Evolutionary conservation across 2,329 filamentous ascomycete genomes (phyloP).

Genomic region (Chaetomium sp.): DNA sequence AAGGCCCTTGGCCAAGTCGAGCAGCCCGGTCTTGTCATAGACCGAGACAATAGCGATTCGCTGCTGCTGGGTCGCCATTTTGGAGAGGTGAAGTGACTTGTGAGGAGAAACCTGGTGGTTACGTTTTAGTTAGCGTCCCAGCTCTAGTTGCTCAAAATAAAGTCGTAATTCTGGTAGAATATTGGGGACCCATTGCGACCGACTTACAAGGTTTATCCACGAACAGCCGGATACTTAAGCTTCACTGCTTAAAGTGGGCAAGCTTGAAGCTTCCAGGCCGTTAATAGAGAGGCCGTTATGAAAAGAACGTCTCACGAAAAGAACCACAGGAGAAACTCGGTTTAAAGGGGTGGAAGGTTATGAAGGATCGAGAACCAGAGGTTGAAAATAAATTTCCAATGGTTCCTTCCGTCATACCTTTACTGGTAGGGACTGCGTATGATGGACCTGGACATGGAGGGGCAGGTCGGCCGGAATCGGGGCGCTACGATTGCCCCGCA

Average conservation of each 20-base stretch:
- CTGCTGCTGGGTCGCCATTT: slow-evolving; percentile 36
- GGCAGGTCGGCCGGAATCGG: slow-evolving; percentile 15
- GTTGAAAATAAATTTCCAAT: slow-evolving; percentile 9
- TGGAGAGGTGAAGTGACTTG: slow-evolving; percentile 13
- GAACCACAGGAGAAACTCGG: neutral
- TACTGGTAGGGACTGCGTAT: too few relatives aligned
- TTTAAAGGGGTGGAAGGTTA: neutral
- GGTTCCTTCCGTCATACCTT: slow-evolving; percentile 3
- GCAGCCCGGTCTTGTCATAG: slow-evolving; percentile 94
- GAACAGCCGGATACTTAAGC: neutral
- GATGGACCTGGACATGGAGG: neutral
- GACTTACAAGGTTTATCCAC: slow-evolving; percentile 3
- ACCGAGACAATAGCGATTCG: slow-evolving; percentile 88
- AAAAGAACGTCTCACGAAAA: neutral
- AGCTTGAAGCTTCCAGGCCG: neutral
- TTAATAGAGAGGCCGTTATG: neutral
- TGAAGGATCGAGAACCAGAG: slow-evolving; percentile 8
- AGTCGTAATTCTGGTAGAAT: neutral
- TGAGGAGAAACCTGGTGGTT: slow-evolving; percentile 7
- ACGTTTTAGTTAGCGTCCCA: neutral
- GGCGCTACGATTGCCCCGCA: slow-evolving; percentile 3
- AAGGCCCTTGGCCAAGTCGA: slow-evolving; percentile 88
- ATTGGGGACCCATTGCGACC: neutral
- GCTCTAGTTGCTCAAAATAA: slow-evolving; percentile 5
- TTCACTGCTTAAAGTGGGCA: neutral